phyloP scores from a whole-genome alignment of 1,139 yeast genomes.

The Candida tetrigidarum region DNA sequence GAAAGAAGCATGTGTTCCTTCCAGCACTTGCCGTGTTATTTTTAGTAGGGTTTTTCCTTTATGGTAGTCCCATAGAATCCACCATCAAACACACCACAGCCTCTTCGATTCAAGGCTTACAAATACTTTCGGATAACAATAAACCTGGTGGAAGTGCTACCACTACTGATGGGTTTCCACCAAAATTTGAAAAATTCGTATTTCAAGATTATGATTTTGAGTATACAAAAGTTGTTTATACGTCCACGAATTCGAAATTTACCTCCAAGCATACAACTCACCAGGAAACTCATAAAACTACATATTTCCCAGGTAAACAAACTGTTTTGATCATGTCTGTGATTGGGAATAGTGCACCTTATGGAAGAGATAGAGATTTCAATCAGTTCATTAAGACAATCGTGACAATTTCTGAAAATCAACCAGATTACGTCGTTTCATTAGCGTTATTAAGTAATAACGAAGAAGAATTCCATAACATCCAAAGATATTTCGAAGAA shows the following conservation, averaged over 20 bases:
- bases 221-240: conserved; percentile 1
- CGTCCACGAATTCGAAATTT: conserved; percentile 1
- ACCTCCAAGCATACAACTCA: not conserved
- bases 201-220: conserved; percentile 2
- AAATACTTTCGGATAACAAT: too few relatives aligned
- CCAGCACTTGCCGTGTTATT: not conserved
- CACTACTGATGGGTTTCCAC: too few relatives aligned
- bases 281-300: not conserved
- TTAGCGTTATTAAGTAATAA: conserved; percentile 35
- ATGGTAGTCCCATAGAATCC: not conserved
- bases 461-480: conserved; percentile 26
- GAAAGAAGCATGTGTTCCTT: not conserved
- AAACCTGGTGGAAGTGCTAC: too few relatives aligned
- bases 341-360: conserved; percentile 30
- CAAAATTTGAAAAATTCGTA: not conserved
- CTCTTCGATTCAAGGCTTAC: too few relatives aligned
- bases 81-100: not conserved
- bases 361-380: conserved; percentile 31
- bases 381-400: conserved; percentile 29
- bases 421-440: conserved; percentile 21
- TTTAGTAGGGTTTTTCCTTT: not conserved
- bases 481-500: conserved; percentile 21
- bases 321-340: conserved; percentile 28
- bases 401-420: conserved; percentile 19
- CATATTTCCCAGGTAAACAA: conserved; percentile 12